A percentile compares a stretch with the other conserved stretches of the same genome.
Conservation (phyloP, 306 rosid genomes). For the Inga laurina region DNA sequence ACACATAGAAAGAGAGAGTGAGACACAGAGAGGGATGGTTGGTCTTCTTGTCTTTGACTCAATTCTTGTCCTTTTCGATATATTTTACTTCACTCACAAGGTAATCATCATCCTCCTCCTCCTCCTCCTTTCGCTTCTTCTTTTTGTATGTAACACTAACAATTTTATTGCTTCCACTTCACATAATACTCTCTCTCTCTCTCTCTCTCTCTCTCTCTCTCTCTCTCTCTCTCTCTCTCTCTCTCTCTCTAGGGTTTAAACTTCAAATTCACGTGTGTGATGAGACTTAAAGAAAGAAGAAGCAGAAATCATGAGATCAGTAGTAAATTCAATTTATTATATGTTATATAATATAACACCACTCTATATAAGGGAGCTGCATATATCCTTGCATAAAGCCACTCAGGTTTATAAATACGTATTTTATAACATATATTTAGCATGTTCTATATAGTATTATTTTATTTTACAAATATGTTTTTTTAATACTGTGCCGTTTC, state of each 20-base stretch:
- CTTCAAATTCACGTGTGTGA: constrained; percentile 63
- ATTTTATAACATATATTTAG: background rate
- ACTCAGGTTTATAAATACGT: background rate
- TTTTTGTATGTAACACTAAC: constrained; percentile 34
- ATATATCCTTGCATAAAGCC: background rate
- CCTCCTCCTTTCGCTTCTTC: background rate
- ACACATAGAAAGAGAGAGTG: constrained; percentile 49
- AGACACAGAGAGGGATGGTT: constrained; percentile 46
- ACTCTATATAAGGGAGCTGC: background rate
- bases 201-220: constrained; percentile 40
- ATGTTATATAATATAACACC: too few relatives aligned
- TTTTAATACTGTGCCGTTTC: background rate
- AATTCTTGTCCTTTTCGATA: constrained; percentile 56
- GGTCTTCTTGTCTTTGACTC: constrained; percentile 81
- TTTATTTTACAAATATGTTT: too few relatives aligned
- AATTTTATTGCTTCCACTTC: constrained; percentile 73
- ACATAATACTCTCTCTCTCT: constrained; percentile 52
- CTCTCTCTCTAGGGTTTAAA: constrained; percentile 39
- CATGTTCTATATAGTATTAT: background rate
- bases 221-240: constrained; percentile 10
- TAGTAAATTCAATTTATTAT: background rate
- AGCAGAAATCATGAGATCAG: background rate
- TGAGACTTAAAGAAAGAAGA: constrained; percentile 36
- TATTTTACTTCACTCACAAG: constrained; percentile 96
- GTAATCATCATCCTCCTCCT: constrained; percentile 51